Conservation (phyloP, 2,329 filamentous ascomycete genomes). For the Xylaria sp. region DNA sequence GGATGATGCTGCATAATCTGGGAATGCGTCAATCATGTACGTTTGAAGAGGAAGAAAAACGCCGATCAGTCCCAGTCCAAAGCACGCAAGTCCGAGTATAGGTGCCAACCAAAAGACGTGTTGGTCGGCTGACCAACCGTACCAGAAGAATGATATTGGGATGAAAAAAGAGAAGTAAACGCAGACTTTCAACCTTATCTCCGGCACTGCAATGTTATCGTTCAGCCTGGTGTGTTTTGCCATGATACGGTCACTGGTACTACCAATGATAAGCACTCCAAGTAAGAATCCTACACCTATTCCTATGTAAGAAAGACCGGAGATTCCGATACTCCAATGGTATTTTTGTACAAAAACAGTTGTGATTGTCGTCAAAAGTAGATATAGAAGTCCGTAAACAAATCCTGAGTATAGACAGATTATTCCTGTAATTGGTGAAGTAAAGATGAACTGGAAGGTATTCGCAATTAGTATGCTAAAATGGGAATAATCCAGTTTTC, state of each 20-base stretch:
- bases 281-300: slow-evolving; percentile 32
- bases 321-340: slow-evolving; percentile 25
- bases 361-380: slow-evolving; percentile 32
- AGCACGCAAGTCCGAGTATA: slow-evolving; percentile 25
- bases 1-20: slow-evolving; percentile 32
- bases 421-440: slow-evolving; percentile 26
- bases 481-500: background rate
- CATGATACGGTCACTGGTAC: slow-evolving; percentile 28
- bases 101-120: slow-evolving; percentile 33
- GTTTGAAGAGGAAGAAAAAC: slow-evolving; percentile 32
- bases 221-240: slow-evolving; percentile 24
- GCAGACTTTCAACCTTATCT: slow-evolving; percentile 27
- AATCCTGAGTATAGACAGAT: slow-evolving; percentile 31
- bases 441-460: slow-evolving; percentile 26
- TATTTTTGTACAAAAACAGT: slow-evolving; percentile 30
- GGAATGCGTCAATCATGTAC: slow-evolving; percentile 35
- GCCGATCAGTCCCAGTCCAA: slow-evolving; percentile 31
- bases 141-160: slow-evolving; percentile 31
- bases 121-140: slow-evolving; percentile 29
- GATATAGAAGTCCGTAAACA: slow-evolving; percentile 32
- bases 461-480: slow-evolving; percentile 1
- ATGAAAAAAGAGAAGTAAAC: slow-evolving; percentile 33
- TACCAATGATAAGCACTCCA: slow-evolving; percentile 22
- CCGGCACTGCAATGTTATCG: slow-evolving; percentile 17
- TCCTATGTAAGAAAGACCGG: slow-evolving; percentile 32